These are phyloP conservation scores for Rosa lucieae DNA, from an alignment of 306 rosid genomes.

Conservation along the genomic window DNA sequence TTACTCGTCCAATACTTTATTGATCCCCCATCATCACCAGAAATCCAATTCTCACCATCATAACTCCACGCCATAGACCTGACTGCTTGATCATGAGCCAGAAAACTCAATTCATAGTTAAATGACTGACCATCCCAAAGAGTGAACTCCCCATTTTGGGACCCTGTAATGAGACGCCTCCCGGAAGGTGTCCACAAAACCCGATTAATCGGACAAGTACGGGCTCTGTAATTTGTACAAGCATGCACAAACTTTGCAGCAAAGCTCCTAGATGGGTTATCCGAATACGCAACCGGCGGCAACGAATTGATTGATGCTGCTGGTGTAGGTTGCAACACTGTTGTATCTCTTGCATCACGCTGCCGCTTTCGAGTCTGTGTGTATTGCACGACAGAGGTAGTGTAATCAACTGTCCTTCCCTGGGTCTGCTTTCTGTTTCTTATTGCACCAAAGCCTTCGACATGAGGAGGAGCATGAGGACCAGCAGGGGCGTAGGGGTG, in stretches of 20 bases:
- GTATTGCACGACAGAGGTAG: slow-evolving; percentile 85
- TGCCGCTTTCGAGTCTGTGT: slow-evolving; percentile 96
- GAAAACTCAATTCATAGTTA: slow-evolving; percentile 96
- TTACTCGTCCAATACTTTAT: slow-evolving; percentile 97
- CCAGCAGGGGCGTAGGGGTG: slow-evolving; percentile 47
- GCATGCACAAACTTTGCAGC: slow-evolving; percentile 92
- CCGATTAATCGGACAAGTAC: slow-evolving; percentile 69
- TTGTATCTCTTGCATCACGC: slow-evolving; percentile 81
- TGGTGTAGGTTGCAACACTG: slow-evolving; percentile 73
- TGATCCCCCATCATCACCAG: slow-evolving; percentile 98
- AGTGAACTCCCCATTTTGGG: slow-evolving; percentile 97
- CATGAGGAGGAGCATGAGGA: slow-evolving; percentile 67
- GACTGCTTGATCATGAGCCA: slow-evolving; percentile 97
- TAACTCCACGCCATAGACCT: slow-evolving; percentile 99
- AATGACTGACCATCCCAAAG: slow-evolving; percentile 99
- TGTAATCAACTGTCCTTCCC: slow-evolving; percentile 88
- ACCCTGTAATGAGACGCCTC: slow-evolving; percentile 94
- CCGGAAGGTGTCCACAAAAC: slow-evolving; percentile 99
- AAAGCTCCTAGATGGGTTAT: slow-evolving; percentile 93
- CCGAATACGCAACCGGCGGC: slow-evolving; percentile 81
- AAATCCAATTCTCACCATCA: slow-evolving; percentile 95
- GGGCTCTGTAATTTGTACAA: slow-evolving; percentile 70
- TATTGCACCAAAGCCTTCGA: slow-evolving; percentile 75
- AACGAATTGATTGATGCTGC: slow-evolving; percentile 92
- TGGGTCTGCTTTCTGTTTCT: slow-evolving; percentile 83